phyloP scores from a whole-genome alignment of 805 yeast species.

The Sporopachydermia lactativora region DNA sequence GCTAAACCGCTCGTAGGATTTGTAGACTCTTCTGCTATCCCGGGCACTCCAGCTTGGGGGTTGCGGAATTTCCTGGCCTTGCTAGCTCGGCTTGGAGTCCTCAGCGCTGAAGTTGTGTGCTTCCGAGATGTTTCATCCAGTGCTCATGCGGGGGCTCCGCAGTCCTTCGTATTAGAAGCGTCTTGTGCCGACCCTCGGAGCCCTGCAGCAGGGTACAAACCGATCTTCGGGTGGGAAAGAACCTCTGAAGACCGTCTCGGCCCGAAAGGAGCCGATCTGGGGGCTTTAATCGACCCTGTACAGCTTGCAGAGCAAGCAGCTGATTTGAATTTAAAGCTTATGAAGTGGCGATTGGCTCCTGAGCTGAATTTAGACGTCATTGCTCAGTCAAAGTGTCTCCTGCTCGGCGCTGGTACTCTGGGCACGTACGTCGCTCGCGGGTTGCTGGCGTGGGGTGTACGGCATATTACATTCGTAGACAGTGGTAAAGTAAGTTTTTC shows the following conservation, averaged over 20 bases:
- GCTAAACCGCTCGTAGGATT: constrained; percentile 19
- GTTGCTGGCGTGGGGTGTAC: constrained; percentile 88
- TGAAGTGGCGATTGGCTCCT: constrained; percentile 96
- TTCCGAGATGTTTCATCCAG: constrained; percentile 19
- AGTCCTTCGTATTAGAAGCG: constrained; percentile 5
- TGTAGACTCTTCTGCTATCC: constrained; percentile 24
- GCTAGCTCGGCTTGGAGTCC: constrained; percentile 23
- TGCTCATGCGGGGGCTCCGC: constrained; percentile 16
- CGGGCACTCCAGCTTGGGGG: constrained; percentile 33
- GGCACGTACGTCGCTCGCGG: constrained; percentile 87
- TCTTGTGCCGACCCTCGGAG: constrained; percentile 6
- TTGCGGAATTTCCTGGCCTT: constrained; percentile 44
- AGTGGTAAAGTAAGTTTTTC: constrained; percentile 81
- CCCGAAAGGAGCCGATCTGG: constrained; percentile 76
- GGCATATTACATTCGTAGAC: constrained; percentile 77
- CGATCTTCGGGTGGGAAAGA: constrained; percentile 83
- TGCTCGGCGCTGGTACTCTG: constrained; percentile 93
- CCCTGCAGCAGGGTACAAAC: constrained; percentile 15
- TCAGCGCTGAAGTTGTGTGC: constrained; percentile 24
- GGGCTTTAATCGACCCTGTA: constrained; percentile 65
- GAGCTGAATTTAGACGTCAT: constrained; percentile 55
- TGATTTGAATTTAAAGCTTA: constrained; percentile 75
- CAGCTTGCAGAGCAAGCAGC: constrained; percentile 85
- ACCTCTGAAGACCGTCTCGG: constrained; percentile 55
- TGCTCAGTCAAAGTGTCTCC: constrained; percentile 44